Percentiles rank a stretch among this genome's conserved stretches.
phyloP scores from a whole-genome alignment of 768 basidiomycete genomes.

The Pleurotus tuoliensis region DNA sequence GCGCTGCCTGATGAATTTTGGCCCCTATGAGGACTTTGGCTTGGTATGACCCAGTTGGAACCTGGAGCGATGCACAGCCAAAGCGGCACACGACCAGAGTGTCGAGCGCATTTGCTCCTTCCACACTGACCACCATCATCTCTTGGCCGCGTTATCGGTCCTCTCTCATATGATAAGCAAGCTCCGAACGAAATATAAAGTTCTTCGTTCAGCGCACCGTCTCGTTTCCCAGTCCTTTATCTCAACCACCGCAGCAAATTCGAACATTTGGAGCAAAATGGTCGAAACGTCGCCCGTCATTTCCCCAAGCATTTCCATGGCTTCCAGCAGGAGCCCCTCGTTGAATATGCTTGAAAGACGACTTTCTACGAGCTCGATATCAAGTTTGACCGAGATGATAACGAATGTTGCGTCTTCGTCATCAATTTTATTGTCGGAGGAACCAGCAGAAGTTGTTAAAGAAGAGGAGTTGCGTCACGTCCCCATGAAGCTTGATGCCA shows the following conservation, averaged over 20 bases:
- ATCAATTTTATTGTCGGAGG: constrained; percentile 30
- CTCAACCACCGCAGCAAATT: not conserved
- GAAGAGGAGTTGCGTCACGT: constrained; percentile 63
- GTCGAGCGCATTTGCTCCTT: not conserved
- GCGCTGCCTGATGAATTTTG: too few relatives aligned
- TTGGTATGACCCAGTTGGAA: too few relatives aligned
- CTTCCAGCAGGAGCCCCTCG: not conserved
- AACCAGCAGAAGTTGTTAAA: constrained; percentile 37
- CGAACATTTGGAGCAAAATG: constrained; percentile 6
- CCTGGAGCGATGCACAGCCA: not conserved
- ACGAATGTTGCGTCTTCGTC: constrained; percentile 25
- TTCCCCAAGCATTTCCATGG: constrained; percentile 6
- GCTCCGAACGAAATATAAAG: constrained; percentile 1
- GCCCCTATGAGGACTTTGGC: too few relatives aligned
- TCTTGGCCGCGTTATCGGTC: not conserved
- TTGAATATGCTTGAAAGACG: constrained; percentile 13
- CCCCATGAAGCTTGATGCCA: constrained; percentile 54
- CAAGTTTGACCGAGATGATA: constrained; percentile 26
- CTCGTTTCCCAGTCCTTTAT: not conserved
- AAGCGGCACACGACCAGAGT: not conserved
- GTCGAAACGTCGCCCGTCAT: constrained; percentile 14
- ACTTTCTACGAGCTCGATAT: constrained; percentile 30
- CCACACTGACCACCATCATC: not conserved
- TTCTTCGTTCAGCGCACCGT: not conserved
- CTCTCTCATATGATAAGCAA: constrained; percentile 4